Evolutionary conservation across 2,329 filamentous ascomycete genomes (phyloP), one percentile per base, ranked within the genome.

Genomic region (Escovopsis weberi): DNA sequence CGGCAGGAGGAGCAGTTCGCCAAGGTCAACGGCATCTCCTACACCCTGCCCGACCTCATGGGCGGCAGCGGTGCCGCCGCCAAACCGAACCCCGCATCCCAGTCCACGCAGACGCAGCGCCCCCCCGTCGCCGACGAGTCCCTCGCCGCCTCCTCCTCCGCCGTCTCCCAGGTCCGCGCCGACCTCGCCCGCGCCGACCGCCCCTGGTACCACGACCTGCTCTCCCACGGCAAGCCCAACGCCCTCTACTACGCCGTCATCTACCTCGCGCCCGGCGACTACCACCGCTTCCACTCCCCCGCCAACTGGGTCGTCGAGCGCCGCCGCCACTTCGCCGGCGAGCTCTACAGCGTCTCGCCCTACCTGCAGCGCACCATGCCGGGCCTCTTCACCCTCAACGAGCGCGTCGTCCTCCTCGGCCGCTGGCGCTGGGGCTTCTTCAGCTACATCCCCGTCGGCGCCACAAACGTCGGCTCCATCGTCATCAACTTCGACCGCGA

Each of bases 381-480:
- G 0, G 89, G 89, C 2, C 76, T 98, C 1, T 98, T 98, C 66
- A 95, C 89, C 0, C 71, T 98, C 18, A 98, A 98, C 62, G 91
- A 98, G 65, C 80, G 91, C 43, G 86, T 98, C 23, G 91, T 94
- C 1, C 75, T 98, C 1, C 72, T 98, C 1, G 91, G 91, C 15
- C 76, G 87, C 45, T 98, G 91, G 91, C 82, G 88, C 43, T 93
- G 86, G 75, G 91, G 91, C 15, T 96, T 98, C 74, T 98, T 98
- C 70, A 84, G 81, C 51, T 95, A 87, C 65, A 89, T 86, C 0
- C 88, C 93, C 12, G 91, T 98, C 32, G 91, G 91, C 48, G 91
- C 91, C 7, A 98, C 91, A 19, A 98, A 98, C 55, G 91, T 98
- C 37, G 91, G 91, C 43, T 93, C 85, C 46, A 96, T 98, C 65